Base-by-base conservation (phyloP, 441 rosid genomes). In the Iberis amara region DNA sequence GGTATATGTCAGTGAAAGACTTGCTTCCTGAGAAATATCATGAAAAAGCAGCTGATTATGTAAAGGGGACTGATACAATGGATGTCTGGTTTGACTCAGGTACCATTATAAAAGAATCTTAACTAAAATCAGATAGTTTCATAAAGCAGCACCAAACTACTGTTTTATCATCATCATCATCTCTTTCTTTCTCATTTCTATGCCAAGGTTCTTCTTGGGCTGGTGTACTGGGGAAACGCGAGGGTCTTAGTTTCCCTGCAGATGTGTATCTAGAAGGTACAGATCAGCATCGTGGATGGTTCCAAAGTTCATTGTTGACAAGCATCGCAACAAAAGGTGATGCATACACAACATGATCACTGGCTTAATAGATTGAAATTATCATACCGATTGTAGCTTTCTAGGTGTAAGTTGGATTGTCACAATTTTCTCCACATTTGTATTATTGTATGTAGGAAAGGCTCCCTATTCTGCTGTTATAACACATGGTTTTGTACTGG, bases 81-180 rank as follows among this genome's bases (percentile, higher is more conserved):
- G 99, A 92, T 71, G 99, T 92, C 63, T 92, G 94, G 97, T 92
- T 92, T 73, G 99, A 89, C 81, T 92, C 99, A 51, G 96, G 99
- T 92, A 65, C 40, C 23, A 28, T 26, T 23, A 50, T 39, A 4
- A 42, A 30, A 13, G 14, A 41, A 18, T 37, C 23, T 40, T 24
- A 27, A 7, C 5, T 24, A 47, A 10, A 56, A 12, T 7, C 13
- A 12, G 11, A 11, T 18, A 48, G 31, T 41, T 10, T 32, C 33
- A 10, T n/a, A 39, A n/a, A n/a, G n/a, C 4, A 47, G 46, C 31
- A 9, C 28, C 30, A 24, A 48, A 21, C 24, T 45, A 36, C 52
- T 55, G 11, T 14, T 45, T 57, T 61, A 8, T 47, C 26, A 57
- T 61, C n/a, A 62, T 44, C 65, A 26, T 26, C 6, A 26, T 26